Evolutionary conservation across 139 green algal species (phyloP).

Genomic region (Chlorella sp.): DNA sequence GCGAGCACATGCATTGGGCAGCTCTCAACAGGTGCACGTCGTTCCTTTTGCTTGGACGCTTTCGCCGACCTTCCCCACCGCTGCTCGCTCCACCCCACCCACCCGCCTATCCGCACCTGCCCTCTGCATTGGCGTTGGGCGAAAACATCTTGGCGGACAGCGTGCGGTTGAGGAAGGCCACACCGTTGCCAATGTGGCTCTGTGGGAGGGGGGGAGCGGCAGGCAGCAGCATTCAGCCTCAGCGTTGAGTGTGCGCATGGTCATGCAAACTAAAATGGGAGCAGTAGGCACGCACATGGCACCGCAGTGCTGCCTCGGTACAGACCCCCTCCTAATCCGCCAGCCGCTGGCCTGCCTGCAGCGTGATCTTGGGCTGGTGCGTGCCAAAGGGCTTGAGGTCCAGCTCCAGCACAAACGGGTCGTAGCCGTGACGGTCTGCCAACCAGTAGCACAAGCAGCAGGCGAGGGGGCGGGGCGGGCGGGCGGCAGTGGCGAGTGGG

Average conservation of each 20-base stretch:
- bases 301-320: no score
- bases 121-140: conserved; percentile 36
- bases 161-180: conserved; percentile 83
- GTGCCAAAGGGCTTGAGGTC: conserved; percentile 79
- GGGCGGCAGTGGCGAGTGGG: not conserved
- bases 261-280: no score
- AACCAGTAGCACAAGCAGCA: not conserved
- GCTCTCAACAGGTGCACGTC: not conserved
- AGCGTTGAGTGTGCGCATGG: no score
- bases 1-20: no score
- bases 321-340: no score
- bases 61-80: not conserved
- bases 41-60: not conserved
- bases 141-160: conserved; percentile 69
- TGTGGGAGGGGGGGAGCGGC: conserved; percentile 14
- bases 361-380: conserved; percentile 65
- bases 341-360: conserved; percentile 55
- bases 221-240: no score
- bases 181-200: conserved; percentile 79
- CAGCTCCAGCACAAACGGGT: conserved; percentile 68
- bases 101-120: conserved; percentile 6
- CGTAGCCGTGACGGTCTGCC: conserved; percentile 45
- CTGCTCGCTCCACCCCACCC: not conserved
- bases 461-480: not conserved
- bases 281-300: no score